These are phyloP conservation scores for Hypoxylon sp. DNA, from an alignment of 2,329 filamentous ascomycete species.

Conservation along the genomic window DNA sequence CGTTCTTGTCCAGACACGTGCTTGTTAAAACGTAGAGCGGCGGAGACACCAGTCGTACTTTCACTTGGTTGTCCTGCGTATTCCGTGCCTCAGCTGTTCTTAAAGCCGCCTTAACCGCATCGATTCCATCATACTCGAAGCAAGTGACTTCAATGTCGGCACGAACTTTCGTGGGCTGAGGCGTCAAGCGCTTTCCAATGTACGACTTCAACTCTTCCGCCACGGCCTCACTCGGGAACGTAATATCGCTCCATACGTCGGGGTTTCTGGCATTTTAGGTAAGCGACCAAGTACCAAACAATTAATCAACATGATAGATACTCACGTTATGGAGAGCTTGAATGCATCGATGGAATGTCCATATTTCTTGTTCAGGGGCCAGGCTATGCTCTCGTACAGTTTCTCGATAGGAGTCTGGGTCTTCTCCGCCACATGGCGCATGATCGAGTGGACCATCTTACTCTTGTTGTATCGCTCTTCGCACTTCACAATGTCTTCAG, in stretches of 20 bases:
- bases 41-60: slow-evolving; percentile 98
- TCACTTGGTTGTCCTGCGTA: slow-evolving; percentile 93
- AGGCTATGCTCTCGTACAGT: slow-evolving; percentile 93
- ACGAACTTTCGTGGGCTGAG: slow-evolving; percentile 98
- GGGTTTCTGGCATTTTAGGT: slow-evolving; percentile 76
- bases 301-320: slow-evolving; percentile 45
- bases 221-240: slow-evolving; percentile 87
- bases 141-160: slow-evolving; percentile 97
- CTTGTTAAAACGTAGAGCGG: slow-evolving; percentile 96
- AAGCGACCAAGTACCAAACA: slow-evolving; percentile 15
- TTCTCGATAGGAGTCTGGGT: slow-evolving; percentile 93
- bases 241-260: slow-evolving; percentile 94
- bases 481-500: slow-evolving; percentile 98
- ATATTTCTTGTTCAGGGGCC: slow-evolving; percentile 98
- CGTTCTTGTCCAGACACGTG: slow-evolving; percentile 92
- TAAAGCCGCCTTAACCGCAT: slow-evolving; percentile 94
- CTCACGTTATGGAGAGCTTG: slow-evolving; percentile 97
- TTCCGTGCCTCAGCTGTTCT: slow-evolving; percentile 93
- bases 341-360: slow-evolving; percentile 98
- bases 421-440: slow-evolving; percentile 99
- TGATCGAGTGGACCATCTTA: slow-evolving; percentile 99
- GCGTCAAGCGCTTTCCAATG: slow-evolving; percentile 96
- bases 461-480: slow-evolving; percentile 99
- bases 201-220: slow-evolving; percentile 93
- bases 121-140: slow-evolving; percentile 97